phyloP scores from a whole-genome alignment of 768 basidiomycete species.

The Pleurotus pulmonarius region DNA sequence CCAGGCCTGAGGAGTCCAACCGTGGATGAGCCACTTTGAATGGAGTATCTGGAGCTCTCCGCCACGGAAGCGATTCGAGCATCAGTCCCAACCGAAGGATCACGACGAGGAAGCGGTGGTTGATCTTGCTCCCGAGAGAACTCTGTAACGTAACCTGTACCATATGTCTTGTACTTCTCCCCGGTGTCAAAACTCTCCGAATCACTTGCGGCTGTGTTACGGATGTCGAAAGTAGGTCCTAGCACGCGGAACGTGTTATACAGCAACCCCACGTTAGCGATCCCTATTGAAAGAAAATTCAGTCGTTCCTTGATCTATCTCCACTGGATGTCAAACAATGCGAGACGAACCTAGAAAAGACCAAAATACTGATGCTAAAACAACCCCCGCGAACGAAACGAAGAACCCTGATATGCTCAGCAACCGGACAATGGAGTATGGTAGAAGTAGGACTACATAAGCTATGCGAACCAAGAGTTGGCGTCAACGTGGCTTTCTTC shows the following conservation, averaged over 20 bases:
- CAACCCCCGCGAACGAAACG: constrained; percentile 42
- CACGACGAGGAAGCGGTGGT: neutral
- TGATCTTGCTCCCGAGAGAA: neutral
- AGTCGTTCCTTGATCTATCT: too few species aligned
- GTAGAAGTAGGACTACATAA: constrained; percentile 56
- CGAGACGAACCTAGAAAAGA: constrained; percentile 48
- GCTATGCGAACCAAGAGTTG: constrained; percentile 30
- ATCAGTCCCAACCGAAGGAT: constrained; percentile 12
- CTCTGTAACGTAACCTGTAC: neutral
- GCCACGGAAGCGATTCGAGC: neutral
- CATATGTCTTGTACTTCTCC: neutral
- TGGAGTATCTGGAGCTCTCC: neutral
- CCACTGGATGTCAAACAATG: too few species aligned
- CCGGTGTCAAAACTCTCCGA: constrained; percentile 25
- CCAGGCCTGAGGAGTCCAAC: constrained; percentile 1
- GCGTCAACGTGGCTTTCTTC: constrained; percentile 41
- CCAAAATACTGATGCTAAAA: constrained; percentile 50
- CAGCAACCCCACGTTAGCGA: constrained; percentile 62
- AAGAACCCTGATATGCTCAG: constrained; percentile 42
- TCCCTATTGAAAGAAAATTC: constrained; percentile 32
- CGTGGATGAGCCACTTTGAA: neutral
- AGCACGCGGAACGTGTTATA: constrained; percentile 68
- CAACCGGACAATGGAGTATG: constrained; percentile 51
- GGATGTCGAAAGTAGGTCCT: constrained; percentile 43
- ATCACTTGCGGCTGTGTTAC: constrained; percentile 22